These are phyloP conservation scores for Phaeotremella skinneri DNA, from an alignment of 768 basidiomycete species.

Conservation along the genomic window DNA sequence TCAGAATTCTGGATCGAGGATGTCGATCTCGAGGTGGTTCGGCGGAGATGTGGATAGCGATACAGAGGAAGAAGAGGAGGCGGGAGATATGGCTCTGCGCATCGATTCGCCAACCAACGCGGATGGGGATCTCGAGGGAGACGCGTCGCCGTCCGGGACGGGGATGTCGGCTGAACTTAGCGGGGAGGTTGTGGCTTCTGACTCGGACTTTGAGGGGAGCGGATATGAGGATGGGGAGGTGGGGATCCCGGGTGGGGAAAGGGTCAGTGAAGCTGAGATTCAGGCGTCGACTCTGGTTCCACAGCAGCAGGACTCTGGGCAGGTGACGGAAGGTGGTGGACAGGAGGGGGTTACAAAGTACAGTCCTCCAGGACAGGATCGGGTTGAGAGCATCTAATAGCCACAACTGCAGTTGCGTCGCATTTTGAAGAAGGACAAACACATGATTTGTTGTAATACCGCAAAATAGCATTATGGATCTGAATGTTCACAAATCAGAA, in stretches of 20 bases:
- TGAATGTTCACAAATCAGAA: no score
- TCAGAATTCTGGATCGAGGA: conserved; percentile 12
- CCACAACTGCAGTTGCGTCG: no score
- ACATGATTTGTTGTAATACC: no score
- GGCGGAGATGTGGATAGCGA: conserved; percentile 20
- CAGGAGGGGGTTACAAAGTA: conserved; percentile 7
- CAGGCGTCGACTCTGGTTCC: conserved; percentile 1
- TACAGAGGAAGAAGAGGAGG: neutral
- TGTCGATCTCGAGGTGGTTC: conserved; percentile 32
- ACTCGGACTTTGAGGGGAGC: neutral
- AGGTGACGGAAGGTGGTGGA: neutral
- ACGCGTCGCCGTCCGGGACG: neutral
- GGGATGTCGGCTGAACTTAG: no score
- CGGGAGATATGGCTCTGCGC: neutral
- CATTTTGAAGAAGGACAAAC: no score
- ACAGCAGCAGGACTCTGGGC: neutral
- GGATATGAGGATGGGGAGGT: conserved; percentile 2
- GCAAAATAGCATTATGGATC: no score
- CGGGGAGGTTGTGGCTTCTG: neutral
- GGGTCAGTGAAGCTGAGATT: conserved; percentile 19
- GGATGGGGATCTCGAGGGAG: conserved; percentile 4
- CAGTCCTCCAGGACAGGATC: conserved; percentile 32
- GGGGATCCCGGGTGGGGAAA: conserved; percentile 32
- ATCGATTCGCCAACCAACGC: neutral
- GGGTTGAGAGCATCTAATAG: neutral